These are phyloP conservation scores for Ophiostoma populinum DNA, from an alignment of 2,329 filamentous ascomycete genomes.

Conservation along the genomic window DNA sequence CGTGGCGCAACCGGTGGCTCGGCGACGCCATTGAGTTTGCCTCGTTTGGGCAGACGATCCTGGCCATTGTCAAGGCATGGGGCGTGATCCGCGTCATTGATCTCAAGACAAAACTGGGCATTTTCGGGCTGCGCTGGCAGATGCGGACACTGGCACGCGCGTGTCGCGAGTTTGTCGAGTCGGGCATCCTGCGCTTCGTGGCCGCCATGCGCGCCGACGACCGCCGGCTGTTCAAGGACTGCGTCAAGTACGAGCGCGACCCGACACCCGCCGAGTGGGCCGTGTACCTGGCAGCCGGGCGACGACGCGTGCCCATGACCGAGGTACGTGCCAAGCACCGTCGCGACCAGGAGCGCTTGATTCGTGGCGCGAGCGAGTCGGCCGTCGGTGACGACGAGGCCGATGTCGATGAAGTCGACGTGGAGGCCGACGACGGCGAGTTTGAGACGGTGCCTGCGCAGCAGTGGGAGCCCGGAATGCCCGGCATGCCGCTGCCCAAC, in stretches of 20 bases:
- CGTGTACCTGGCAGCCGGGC: conserved; percentile 33
- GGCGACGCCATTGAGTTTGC: conserved; percentile 40
- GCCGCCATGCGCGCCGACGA: conserved; percentile 33
- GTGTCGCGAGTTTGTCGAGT: conserved; percentile 37
- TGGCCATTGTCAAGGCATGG: conserved; percentile 40
- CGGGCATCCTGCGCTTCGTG: conserved; percentile 38
- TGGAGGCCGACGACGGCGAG: conserved; percentile 4
- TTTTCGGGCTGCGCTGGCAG: conserved; percentile 36
- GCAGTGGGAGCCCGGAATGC: no score
- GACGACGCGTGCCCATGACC: conserved; percentile 13
- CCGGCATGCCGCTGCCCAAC: conserved; percentile 14
- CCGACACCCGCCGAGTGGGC: conserved; percentile 39
- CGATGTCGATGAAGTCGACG: conserved; percentile 7
- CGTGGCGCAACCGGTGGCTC: conserved; percentile 39
- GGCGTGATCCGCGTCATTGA: conserved; percentile 40
- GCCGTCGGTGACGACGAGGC: conserved; percentile 7
- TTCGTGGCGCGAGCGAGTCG: conserved; percentile 5
- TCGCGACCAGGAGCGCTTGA: conserved; percentile 2
- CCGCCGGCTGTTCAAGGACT: conserved; percentile 39
- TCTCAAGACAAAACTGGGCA: conserved; percentile 38
- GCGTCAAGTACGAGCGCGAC: conserved; percentile 39
- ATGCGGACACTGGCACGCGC: conserved; percentile 43
- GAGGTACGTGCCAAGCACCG: conserved; percentile 8
- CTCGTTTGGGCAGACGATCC: conserved; percentile 37
- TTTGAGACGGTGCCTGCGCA: background rate